Percentiles rank a stretch among this genome's conserved stretches.
These are phyloP conservation scores for Cyclotella sp. DNA, from an alignment of 108 stramenopile genomes.

Conservation along the genomic window DNA sequence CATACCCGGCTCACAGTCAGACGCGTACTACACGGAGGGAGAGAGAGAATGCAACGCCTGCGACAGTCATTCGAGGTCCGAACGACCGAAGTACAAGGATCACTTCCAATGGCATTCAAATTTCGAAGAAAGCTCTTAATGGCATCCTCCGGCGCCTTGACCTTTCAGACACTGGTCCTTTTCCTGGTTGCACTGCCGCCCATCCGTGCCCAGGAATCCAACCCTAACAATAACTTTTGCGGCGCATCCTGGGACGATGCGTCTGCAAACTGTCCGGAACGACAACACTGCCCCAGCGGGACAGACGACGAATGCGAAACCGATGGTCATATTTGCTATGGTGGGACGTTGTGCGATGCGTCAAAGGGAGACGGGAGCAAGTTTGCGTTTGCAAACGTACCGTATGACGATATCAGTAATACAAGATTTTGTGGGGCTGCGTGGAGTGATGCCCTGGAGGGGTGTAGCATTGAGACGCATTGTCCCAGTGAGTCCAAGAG, in stretches of 20 bases:
- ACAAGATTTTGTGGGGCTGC: slow-evolving; percentile 37
- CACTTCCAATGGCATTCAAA: not conserved
- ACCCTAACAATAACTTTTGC: slow-evolving; percentile 30
- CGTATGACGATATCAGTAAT: slow-evolving; percentile 41
- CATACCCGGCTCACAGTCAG: too few species aligned
- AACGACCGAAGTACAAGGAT: too few species aligned
- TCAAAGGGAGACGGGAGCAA: slow-evolving; percentile 29
- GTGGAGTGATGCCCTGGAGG: slow-evolving; percentile 34
- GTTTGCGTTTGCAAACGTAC: slow-evolving; percentile 34
- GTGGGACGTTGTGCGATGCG: slow-evolving; percentile 41
- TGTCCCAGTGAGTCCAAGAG: slow-evolving; percentile 28
- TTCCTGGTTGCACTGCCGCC: not conserved
- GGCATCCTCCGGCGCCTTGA: not conserved
- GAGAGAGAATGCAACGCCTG: too few species aligned
- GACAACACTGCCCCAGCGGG: slow-evolving; percentile 37
- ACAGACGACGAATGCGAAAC: slow-evolving; percentile 42
- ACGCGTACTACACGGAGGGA: too few species aligned
- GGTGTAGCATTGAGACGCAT: slow-evolving; percentile 39
- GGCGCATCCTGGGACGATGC: slow-evolving; percentile 38
- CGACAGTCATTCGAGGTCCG: too few species aligned
- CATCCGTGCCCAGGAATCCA: slow-evolving; percentile 18
- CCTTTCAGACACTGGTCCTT: not conserved
- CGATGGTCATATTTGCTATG: slow-evolving; percentile 41
- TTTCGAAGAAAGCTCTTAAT: not conserved
- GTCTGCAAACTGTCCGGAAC: slow-evolving; percentile 29